Percentiles rank a stretch among this genome's conserved stretches.
Conservation (phyloP, 2,329 filamentous ascomycete genomes). For the Phyllosticta capitalensis region DNA sequence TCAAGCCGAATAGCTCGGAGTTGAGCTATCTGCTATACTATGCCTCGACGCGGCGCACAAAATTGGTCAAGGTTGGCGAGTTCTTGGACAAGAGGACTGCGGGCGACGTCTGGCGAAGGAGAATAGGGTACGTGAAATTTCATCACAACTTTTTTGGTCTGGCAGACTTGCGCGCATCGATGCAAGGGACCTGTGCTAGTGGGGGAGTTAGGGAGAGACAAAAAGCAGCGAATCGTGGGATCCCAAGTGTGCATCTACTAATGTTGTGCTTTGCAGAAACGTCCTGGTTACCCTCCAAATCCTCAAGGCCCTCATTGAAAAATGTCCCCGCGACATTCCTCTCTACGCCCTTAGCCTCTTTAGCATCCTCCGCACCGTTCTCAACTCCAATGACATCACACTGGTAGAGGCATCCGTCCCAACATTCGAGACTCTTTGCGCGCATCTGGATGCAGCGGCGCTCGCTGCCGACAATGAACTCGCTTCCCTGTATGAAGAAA, state of each 20-base stretch:
- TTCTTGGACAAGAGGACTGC: slow-evolving; percentile 93
- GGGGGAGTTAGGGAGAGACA: not conserved
- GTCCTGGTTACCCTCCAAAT: slow-evolving; percentile 94
- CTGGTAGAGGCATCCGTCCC: slow-evolving; percentile 86
- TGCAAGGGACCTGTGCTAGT: not conserved
- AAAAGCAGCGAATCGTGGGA: not conserved
- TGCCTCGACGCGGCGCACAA: slow-evolving; percentile 84
- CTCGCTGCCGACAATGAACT: slow-evolving; percentile 81
- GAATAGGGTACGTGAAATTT: slow-evolving; percentile 60
- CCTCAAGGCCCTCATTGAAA: slow-evolving; percentile 82
- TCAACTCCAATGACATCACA: slow-evolving; percentile 78
- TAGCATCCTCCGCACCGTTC: slow-evolving; percentile 71
- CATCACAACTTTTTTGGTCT: slow-evolving; percentile 11
- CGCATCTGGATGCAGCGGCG: slow-evolving; percentile 75
- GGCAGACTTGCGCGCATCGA: not conserved
- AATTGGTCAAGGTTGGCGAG: slow-evolving; percentile 89
- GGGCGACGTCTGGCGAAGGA: slow-evolving; percentile 78
- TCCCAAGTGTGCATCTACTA: not conserved
- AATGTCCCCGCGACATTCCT: slow-evolving; percentile 79
- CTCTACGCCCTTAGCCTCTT: slow-evolving; percentile 80
- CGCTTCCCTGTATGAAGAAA: slow-evolving; percentile 68
- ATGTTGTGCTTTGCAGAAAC: slow-evolving; percentile 50
- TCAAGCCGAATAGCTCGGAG: slow-evolving; percentile 94
- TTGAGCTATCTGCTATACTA: slow-evolving; percentile 96
- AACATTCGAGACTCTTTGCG: slow-evolving; percentile 81